Evolutionary conservation across 805 yeast genomes (phyloP).

Genomic region (Candida arabinofermentans): DNA sequence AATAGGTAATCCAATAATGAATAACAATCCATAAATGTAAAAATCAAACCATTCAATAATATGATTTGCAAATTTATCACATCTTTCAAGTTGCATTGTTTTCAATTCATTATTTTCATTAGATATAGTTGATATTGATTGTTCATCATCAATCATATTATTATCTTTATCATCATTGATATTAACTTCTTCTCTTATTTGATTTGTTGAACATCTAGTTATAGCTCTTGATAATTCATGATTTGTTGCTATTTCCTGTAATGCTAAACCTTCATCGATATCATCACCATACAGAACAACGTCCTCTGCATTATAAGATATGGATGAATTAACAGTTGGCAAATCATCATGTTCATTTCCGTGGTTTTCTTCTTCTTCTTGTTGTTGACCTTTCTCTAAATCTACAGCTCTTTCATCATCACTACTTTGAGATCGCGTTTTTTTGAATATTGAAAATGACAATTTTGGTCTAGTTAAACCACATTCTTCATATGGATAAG

Average conservation of each 20-base stretch:
- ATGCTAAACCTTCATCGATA: conserved; percentile 29
- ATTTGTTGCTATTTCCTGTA: conserved; percentile 19
- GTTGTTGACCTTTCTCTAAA: background rate
- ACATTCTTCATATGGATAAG: conserved; percentile 14
- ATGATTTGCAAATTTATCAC: conserved; percentile 3
- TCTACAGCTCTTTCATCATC: background rate
- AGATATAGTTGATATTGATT: background rate
- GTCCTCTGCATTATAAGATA: background rate
- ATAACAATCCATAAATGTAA: conserved; percentile 42
- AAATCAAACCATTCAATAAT: conserved; percentile 49
- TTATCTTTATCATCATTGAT: background rate
- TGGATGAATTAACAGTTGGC: background rate
- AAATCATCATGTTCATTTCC: conserved; percentile 10
- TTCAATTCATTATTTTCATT: background rate
- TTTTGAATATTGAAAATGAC: conserved; percentile 3
- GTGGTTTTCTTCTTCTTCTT: background rate
- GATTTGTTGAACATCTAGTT: conserved; percentile 1
- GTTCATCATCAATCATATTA: background rate
- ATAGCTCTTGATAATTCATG: conserved; percentile 13
- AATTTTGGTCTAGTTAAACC: background rate
- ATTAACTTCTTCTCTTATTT: background rate
- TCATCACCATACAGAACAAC: background rate
- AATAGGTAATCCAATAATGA: conserved; percentile 54
- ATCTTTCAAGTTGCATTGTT: no score
- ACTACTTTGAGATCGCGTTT: conserved; percentile 1